Conservation (phyloP, 2,329 filamentous ascomycete species). For the Colletotrichum eleusines region DNA sequence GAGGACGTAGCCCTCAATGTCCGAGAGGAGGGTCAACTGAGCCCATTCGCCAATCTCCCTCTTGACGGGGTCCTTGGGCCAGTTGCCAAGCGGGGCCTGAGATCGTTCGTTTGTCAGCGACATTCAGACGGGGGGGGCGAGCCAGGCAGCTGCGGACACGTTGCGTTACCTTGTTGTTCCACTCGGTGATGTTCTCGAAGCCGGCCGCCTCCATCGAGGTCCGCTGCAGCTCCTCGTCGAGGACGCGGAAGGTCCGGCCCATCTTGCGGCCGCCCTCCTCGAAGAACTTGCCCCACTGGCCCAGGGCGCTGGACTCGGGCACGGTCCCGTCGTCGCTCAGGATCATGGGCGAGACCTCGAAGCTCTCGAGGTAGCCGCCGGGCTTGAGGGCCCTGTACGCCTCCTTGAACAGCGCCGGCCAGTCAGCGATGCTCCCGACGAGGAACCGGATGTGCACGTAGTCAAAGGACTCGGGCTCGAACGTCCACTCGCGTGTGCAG, state of each 20-base stretch:
- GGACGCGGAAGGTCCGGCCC: slow-evolving; percentile 48
- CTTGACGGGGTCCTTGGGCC: slow-evolving; percentile 54
- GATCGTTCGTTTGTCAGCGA: slow-evolving; percentile 22
- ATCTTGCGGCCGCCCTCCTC: slow-evolving; percentile 49
- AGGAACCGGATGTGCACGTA: slow-evolving; percentile 69
- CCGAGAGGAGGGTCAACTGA: slow-evolving; percentile 49
- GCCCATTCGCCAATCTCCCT: slow-evolving; percentile 54
- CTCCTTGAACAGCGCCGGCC: slow-evolving; percentile 62
- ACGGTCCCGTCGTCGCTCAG: slow-evolving; percentile 49
- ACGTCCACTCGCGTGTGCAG: slow-evolving; percentile 64
- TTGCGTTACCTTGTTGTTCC: slow-evolving; percentile 44
- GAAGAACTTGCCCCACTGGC: slow-evolving; percentile 52
- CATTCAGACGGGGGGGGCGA: neutral
- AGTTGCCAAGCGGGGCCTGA: slow-evolving; percentile 52
- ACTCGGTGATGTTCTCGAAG: slow-evolving; percentile 45
- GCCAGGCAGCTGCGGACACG: neutral
- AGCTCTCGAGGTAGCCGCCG: slow-evolving; percentile 60
- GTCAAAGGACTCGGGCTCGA: slow-evolving; percentile 61
- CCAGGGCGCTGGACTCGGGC: slow-evolving; percentile 47
- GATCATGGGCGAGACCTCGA: slow-evolving; percentile 50
- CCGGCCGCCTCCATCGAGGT: slow-evolving; percentile 49
- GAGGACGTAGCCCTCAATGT: slow-evolving; percentile 50
- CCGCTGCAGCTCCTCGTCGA: slow-evolving; percentile 49
- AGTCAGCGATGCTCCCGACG: slow-evolving; percentile 65
- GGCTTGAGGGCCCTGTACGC: slow-evolving; percentile 61